These are phyloP conservation scores for Helianthus annuus DNA, from an alignment of 129 eudicot genomes.

Conservation along the genomic window HanXRQr2.0-SUNRISE NC_035445.2:131066381-131066880, in stretches of 20 bases:
- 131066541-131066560: too few species aligned
- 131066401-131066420: too few species aligned
- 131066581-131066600: neutral
- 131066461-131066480: too few species aligned
- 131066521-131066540: too few species aligned
- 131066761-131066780: constrained; percentile 6
- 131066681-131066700: constrained; percentile 22
- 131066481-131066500: too few species aligned
- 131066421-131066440: too few species aligned
- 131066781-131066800: constrained; percentile 45
- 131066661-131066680: constrained; percentile 2
- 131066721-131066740: constrained; percentile 25
- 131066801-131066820: constrained; percentile 23
- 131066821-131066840: constrained; percentile 44
- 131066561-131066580: too few species aligned
- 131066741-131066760: constrained; percentile 47
- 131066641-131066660: constrained; percentile 11
- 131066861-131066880: constrained; percentile 19
- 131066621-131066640: constrained; percentile 14
- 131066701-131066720: constrained; percentile 22
- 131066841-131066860: constrained; percentile 39
- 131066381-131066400: too few species aligned
- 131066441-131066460: too few species aligned
- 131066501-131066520: too few species aligned
- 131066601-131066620: constrained; percentile 18